Base-by-base conservation (phyloP, 176 grass and related monocot genomes). In the Oryza meridionalis region DNA sequence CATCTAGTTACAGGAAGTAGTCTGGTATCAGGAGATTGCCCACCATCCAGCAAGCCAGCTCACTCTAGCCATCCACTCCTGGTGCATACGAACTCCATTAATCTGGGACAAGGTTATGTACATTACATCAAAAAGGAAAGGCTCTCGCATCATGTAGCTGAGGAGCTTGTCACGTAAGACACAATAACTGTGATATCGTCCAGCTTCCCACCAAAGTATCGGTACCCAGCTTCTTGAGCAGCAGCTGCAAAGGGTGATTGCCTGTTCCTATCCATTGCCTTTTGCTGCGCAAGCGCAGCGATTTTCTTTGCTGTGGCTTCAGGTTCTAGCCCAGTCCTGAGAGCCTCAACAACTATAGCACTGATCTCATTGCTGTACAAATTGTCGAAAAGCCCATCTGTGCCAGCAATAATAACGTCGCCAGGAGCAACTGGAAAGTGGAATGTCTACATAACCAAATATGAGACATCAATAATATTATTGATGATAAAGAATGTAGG, bases 341-440 rank as follows among this genome's bases (percentile, higher is more conserved):
- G 67, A 17, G 93, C 93, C 49, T 99, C 93, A 29, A 99, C 93
- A 9, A 99, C 86, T 2, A 99, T 84, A 2, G 86, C 96, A 14
- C 84, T 99, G 27, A 99, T 87, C 63, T 99, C 96, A 29, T 92
- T 96, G 71, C 76, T 85, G 81, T 96, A 99, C 65, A 99, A 79
- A 72, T 99, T 99, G 79, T 99, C 96, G 0, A 96, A 99, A 59
- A 99, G 93, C 17, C 96, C 96, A 46, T 99, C 96, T 2, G 96
- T 99, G n/a, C 96, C 96, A 12, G 91, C 93, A 69, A 99, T 76
- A 65, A 99, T 94, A 65, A 94, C 93, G 69, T 99, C 93, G 12
- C 93, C 96, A 47, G 79, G 55, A 79, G 81, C 90, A 67, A 99
- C 97, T 27, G 84, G 46, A 59, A 89, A 88, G 47, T 89, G 86